Base-by-base conservation (phyloP, 805 yeast species). In the Brettanomyces bruxellensis region DNA sequence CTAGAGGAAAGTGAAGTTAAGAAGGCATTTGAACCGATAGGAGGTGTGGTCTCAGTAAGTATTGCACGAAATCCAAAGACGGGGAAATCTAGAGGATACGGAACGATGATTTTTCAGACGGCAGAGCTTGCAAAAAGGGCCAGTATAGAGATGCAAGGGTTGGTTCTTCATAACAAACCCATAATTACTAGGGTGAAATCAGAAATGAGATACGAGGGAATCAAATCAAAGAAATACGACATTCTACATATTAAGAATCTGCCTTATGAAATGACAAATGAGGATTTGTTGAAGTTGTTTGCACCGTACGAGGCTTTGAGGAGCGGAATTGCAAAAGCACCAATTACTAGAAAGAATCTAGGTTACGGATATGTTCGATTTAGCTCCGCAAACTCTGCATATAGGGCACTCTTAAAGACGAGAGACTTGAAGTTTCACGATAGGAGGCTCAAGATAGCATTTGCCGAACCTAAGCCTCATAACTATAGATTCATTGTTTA, bases 311-410 rank as follows among this genome's bases (percentile, higher is more conserved):
- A 58, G 30, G 64, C 62, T 1, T 34, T 60, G n/a, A 42, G 65
- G 34, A 54, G 64, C 41, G 60, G 61, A 18, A 45, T 62, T 13
- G 54, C 55, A 12, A 49, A 58, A 37, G 58, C 65, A 0, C 65
- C 65, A 4, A 52, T 58, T n/a, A 55, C 61, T 1, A 44, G 51
- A 13, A 48, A 53, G 41, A 57, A 62, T 23, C 44, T 61, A 12
- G 86, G 86, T 2, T 78, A 76, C 56, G 87, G 86, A 1, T 82
- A 79, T 52, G 67, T 82, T 32, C 81, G 83, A 52, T 82, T 79
- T 55, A 72, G 70, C 12, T 54, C 58, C 6, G 49, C 51, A 4
- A 72, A 65, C 5, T 62, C 73, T 13, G 80, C 75, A 5, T 54
- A 59, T 5, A 60, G 60, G 28, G 86, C 88, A 1, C 59, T 81